Conservation (phyloP, 805 yeast species). For the Yamadazyma insecticola region DNA sequence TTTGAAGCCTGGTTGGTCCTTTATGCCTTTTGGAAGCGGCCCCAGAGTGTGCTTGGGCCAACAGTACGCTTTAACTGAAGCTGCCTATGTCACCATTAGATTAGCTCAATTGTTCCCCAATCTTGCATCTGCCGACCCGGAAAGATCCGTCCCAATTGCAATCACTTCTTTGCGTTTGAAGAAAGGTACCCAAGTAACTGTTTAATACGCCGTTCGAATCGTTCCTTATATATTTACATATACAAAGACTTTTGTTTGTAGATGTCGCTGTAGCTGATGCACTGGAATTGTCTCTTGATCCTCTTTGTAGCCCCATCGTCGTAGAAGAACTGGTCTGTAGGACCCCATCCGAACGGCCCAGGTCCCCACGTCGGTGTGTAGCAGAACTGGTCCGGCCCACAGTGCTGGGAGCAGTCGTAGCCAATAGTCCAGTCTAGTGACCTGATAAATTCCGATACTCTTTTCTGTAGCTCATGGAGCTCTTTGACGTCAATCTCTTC, state of each 20-base stretch:
- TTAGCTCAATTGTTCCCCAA: slow-evolving; percentile 22
- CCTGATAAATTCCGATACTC: slow-evolving; percentile 10
- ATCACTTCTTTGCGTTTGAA: too few species aligned
- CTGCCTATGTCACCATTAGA: slow-evolving; percentile 40
- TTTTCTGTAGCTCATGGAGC: slow-evolving; percentile 3
- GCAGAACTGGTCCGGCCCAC: slow-evolving; percentile 48
- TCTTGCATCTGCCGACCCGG: too few species aligned
- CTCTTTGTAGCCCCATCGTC: slow-evolving; percentile 10
- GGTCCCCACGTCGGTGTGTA: slow-evolving; percentile 64
- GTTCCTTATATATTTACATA: too few species aligned
- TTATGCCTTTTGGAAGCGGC: slow-evolving; percentile 52
- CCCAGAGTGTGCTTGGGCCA: slow-evolving; percentile 55
- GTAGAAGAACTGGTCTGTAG: slow-evolving; percentile 8
- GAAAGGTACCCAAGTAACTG: too few species aligned
- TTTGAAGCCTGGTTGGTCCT: slow-evolving; percentile 42
- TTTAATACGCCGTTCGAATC: too few species aligned
- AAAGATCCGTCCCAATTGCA: too few species aligned
- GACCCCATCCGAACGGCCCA: slow-evolving; percentile 44
- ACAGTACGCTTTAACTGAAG: slow-evolving; percentile 53
- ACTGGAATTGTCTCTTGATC: slow-evolving; percentile 12
- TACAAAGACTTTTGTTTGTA: too few species aligned
- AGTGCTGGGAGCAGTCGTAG: slow-evolving; percentile 37
- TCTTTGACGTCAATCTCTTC: slow-evolving; percentile 11
- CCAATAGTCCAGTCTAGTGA: slow-evolving; percentile 36
- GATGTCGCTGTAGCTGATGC: slow-evolving; percentile 10